Base-by-base conservation (phyloP, 768 basidiomycete genomes). In the Phanerochaete carnosa region DNA sequence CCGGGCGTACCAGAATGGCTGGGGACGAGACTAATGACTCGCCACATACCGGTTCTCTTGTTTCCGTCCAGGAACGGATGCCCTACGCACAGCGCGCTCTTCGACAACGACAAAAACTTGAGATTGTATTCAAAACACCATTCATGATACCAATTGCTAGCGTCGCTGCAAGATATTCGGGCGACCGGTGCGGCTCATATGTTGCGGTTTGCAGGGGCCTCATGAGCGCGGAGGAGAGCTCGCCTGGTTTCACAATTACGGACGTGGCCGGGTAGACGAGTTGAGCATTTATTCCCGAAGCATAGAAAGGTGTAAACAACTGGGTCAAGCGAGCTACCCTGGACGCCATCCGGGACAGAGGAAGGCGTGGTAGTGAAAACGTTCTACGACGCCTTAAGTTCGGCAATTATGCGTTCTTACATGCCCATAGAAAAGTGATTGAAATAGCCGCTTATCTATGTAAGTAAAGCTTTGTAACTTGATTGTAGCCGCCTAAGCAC, bases 71-170 rank as follows among this genome's bases (percentile, higher is more conserved):
- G 60, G 60, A 70, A 72, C 1, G 72, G 69, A 57, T 73, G 72
- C n/a, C 73, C 74, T 67, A 25, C 26, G 33, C 9, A 9, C 23
- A 49, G 26, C 2, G 49, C 32, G 35, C 33, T 30, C 22, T 49
- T 26, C 22, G 37, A 29, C 29, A 33, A 23, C 28, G 26, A 19
- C 26, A 43, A 2, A 19, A 28, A 16, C 2, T 6, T 12, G 9
- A 22, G 32, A 2, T 5, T 12, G 29, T 15, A 47, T 2, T 2
- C 19, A 9, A 59, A 45, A 6, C 37, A 66, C 68, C 68, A 62
- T 65, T 70, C 32, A 75, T 74, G 49, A 76, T 69, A 12, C 74
- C 75, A 53, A 66, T 73, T 0, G 73, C 70, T 3, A 76, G 64
- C 3, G 68, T 74, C 0, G 73, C 73, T 15, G 74, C 75, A 26